Evolutionary conservation across 1,284 basidiomycete genomes (phyloP), one percentile per base, ranked within the genome.

Genomic region (Microstroma glucosiphilum): DNA sequence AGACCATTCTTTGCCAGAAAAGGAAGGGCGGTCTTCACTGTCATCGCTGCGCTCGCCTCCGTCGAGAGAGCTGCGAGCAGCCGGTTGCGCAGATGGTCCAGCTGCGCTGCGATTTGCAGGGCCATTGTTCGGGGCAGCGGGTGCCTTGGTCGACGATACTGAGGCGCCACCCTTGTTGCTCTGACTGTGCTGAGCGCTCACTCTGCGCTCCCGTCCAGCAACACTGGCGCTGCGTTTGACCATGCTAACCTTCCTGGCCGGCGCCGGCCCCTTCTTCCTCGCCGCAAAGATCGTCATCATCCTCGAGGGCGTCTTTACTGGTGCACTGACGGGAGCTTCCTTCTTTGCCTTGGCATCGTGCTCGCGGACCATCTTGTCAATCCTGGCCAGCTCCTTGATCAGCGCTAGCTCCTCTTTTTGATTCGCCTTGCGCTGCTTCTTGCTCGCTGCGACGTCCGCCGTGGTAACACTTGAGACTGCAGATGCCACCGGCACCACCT

Each of bases 341-440:
- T 68, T 71, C 7, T 51, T 42, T 12, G 65, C 60, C 58, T 69
- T 71, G 43, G 56, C 30, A 26, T 74, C 72, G 57, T 74, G 71
- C 58, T 69, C 60, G 42, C 64, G 61, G 21, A 74, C 72, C 55
- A 74, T 63, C 51, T 57, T 59, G 40, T 72, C 67, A 9, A 72
- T 57, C 1, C 59, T 58, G 40, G 69, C 67, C 21, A 71, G 58
- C 37, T 74, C 64, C 41, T 68, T 67, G 54, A 72, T 71, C 11
- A 74, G 63, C 0, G 67, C 65, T 15, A 63, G 43, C 42, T 74
- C 72, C 55, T 72, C 64, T 43, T 74, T 74, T 9, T 60, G 63
- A n/a, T 61, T 61, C 13, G 61, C 59, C 59, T 70, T 72, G 53
- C 63, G 48, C 64, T 74, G 60, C 46, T 73, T 73, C 49, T 70